Base-by-base conservation (phyloP, 495 filamentous ascomycete species). In the Parmelia sp. region DNA sequence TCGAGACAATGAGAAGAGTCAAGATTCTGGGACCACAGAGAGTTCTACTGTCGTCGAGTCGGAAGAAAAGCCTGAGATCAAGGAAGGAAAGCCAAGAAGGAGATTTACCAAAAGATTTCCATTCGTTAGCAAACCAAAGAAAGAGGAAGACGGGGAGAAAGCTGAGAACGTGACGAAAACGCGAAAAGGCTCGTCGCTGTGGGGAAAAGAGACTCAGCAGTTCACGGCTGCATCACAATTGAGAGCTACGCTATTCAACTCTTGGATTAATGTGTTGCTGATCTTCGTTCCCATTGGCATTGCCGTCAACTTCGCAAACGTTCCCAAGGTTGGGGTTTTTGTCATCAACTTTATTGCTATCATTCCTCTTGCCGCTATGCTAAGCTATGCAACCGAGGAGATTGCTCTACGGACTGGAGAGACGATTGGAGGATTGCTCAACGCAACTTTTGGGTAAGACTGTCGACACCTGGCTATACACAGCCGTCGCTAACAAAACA, bases 191-290 rank as follows among this genome's bases (percentile, higher is more conserved):
- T 66, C 59, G 49, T 65, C 71, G 21, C 70, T 78, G 47, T 71
- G 78, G 68, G n/a, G 15, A 29, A 65, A 61, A 42, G 66, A 68
- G 7, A 36, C 27, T 1, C 78, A 81, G 23, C 82, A 78, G 55
- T 91, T 86, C 63, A 92, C 88, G 0, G 67, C 86, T n/a, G 75
- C 75, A 53, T 84, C 87, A 64, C 91, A 95, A 72, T 67, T 94
- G 42, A 82, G 79, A 56, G 82, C 85, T 14, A 89, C 88, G 0
- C 59, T 96, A 7, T 82, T 95, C 68, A 84, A 85, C 66, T 92
- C 89, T 1, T 93, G 88, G 83, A 87, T 96, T 70, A 96, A 96
- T 71, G 66, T 96, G 17, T 74, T 96, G 19, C 70, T 96, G n/a
- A 40, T 96, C 21, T 85, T 87, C 47, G 90, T 87, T 12, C 92